Percentiles rank a stretch among this genome's conserved stretches.
Conservation (phyloP, 1,139 yeast genomes). For the Yamadazyma mexicana region DNA sequence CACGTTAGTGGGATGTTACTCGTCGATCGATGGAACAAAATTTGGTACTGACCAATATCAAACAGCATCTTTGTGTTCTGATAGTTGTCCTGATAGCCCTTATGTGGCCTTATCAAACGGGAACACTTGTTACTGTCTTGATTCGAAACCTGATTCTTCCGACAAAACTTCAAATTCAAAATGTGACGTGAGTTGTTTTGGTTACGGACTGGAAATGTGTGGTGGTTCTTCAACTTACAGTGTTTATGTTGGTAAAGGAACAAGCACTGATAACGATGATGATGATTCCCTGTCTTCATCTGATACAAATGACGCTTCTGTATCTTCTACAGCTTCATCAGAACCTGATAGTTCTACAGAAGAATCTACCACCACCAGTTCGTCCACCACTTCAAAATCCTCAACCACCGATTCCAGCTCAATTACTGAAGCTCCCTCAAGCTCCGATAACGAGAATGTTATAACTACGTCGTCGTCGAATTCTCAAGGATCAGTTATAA, state of each 20-base stretch:
- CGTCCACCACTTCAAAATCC: conserved; percentile 25
- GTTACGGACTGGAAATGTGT: conserved; percentile 52
- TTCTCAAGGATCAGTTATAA: conserved; percentile 16
- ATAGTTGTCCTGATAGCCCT: conserved; percentile 45
- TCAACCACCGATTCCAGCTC: conserved; percentile 8
- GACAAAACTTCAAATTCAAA: conserved; percentile 20
- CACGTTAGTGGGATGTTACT: conserved; percentile 31
- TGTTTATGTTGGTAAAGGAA: conserved; percentile 34
- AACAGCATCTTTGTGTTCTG: conserved; percentile 49
- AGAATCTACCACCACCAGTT: conserved; percentile 13
- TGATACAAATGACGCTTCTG: conserved; percentile 25
- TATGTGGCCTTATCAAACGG: conserved; percentile 65
- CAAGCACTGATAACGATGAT: conserved; percentile 8
- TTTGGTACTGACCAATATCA: conserved; percentile 48
- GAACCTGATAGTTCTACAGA: conserved; percentile 10
- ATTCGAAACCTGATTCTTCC: conserved; percentile 45
- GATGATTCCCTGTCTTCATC: conserved; percentile 22
- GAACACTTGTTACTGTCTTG: conserved; percentile 65
- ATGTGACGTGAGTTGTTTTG: conserved; percentile 53
- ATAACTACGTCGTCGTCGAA: conserved; percentile 17
- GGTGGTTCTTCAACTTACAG: conserved; percentile 54
- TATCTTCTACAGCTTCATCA: conserved; percentile 19
- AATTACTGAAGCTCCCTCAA: conserved; percentile 9
- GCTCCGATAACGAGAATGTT: conserved; percentile 6
- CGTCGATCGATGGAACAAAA: conserved; percentile 28